Evolutionary conservation across 768 basidiomycete species (phyloP).

Genomic region (Auricularia heimuer): DNA sequence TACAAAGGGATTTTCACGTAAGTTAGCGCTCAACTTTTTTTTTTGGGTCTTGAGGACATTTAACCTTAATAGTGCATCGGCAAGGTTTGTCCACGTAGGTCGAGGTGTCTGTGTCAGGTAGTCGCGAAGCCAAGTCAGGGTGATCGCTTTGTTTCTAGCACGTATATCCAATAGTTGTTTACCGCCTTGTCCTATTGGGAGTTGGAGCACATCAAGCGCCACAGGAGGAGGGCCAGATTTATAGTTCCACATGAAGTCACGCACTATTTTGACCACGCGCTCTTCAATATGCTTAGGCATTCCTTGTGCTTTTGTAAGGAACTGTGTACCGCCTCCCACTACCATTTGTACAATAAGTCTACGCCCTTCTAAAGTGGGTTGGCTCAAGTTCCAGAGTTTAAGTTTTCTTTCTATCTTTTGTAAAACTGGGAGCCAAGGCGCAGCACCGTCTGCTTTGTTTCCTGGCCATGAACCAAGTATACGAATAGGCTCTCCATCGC

Average conservation of each 20-base stretch:
- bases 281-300: neutral
- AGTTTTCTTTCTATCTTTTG: neutral
- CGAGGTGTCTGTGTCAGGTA: neutral
- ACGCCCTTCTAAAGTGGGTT: neutral
- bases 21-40: neutral
- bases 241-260: neutral
- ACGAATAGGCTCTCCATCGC: neutral
- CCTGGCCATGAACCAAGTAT: neutral
- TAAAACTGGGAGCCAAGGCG: neutral
- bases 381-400: constrained; percentile 10
- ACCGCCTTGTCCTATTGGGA: neutral
- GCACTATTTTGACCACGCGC: neutral
- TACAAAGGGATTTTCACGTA: neutral
- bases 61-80: neutral
- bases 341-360: neutral
- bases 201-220: neutral
- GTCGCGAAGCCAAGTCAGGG: neutral
- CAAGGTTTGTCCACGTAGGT: neutral
- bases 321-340: neutral
- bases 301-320: neutral
- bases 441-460: neutral
- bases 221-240: neutral
- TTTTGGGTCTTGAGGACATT: neutral
- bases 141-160: neutral
- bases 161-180: neutral